These are phyloP conservation scores for Pseudonitzschia multiseries DNA, from an alignment of 108 stramenopile species.

Conservation along the genomic window DNA sequence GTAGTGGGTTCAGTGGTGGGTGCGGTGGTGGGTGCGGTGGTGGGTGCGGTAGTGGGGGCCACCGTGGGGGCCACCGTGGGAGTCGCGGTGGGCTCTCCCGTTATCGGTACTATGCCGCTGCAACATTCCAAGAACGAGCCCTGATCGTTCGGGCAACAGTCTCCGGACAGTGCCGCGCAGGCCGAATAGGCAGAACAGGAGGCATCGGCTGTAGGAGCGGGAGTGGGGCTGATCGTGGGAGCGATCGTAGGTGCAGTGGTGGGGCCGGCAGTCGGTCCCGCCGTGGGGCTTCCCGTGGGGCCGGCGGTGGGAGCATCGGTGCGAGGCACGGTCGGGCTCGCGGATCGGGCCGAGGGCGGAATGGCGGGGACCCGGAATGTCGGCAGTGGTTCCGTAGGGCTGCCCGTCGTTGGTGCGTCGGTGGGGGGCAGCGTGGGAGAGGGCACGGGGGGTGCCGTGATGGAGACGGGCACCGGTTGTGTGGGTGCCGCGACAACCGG, in stretches of 20 bases:
- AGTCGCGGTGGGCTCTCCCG: not conserved
- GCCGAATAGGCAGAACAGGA: not conserved
- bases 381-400: no score
- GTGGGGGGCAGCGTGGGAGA: not conserved
- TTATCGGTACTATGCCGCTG: not conserved
- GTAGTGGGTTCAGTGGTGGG: not conserved
- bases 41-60: not conserved
- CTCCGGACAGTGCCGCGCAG: not conserved
- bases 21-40: not conserved
- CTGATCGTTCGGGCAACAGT: not conserved
- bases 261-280: not conserved
- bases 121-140: not conserved
- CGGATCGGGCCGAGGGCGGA: no score
- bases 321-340: no score
- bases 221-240: not conserved
- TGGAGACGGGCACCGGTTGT: not conserved
- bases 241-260: not conserved
- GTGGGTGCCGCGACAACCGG: not conserved
- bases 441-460: no score
- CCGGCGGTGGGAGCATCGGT: no score
- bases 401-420: not conserved
- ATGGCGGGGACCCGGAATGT: no score
- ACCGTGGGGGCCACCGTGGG: not conserved
- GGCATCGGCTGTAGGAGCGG: not conserved
- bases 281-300: no score